Base-by-base conservation (phyloP, 2,329 filamentous ascomycete species). In the Daldinia sp. region DNA sequence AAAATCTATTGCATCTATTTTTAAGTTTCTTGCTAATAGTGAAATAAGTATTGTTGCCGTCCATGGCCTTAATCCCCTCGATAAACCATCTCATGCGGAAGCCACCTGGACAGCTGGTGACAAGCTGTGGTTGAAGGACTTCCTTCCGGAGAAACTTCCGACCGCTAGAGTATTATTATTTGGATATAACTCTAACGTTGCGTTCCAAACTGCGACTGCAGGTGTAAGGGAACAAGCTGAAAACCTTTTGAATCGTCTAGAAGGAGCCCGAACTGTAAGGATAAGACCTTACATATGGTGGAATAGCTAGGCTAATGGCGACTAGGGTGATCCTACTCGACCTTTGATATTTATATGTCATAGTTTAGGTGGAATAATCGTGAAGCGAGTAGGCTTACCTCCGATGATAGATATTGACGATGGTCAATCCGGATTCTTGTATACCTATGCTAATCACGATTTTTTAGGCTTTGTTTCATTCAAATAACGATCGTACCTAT, bases 331-430 rank as follows among this genome's bases (percentile, higher is more conserved):
- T 7, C 61, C 54, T n/a, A 6, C 42, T 30, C 65, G 68, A 4
- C 68, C 68, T 5, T 63, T 68, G n/a, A 68, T 70, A n/a, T 68
- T 70, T 30, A 63, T 70, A 59, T 68, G 65, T 15, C 68, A 70
- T 51, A 70, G 68, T 23, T 33, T 70, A 28, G 68, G 68, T 15
- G 64, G 65, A 1, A 42, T 70, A 13, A 37, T 70, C 2, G 68
- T 68, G 2, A 70, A 70, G 30, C 44, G 61, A 20, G 68, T 68
- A 63, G 46, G 65, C 35, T 12, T 3, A 9, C 7, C 33, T 35
- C 33, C 10, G 5, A 7, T 35, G 7, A 35, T 35, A 9, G 33
- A 35, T 41, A 4, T 18, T 13, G 23, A 18, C 39, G n/a, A 18
- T 35, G 2, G 33, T 9, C 33, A 10, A 35, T 10, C 9, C 10